Conservation (phyloP, 345 rosid species). For the Cardamine resedifolia region DNA sequence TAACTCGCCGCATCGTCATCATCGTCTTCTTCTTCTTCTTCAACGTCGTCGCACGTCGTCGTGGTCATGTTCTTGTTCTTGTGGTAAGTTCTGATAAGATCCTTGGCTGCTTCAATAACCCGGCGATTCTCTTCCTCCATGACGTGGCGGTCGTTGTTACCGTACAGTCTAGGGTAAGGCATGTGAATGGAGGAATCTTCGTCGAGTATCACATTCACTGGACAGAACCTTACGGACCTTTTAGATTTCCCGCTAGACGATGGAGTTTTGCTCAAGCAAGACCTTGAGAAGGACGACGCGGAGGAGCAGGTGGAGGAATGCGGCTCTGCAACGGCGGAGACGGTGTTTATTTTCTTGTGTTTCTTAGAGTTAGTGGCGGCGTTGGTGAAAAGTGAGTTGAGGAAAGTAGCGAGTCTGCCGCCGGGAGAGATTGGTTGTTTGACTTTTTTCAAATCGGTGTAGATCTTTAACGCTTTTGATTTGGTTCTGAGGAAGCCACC, state of each 20-base stretch:
- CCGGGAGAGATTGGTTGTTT: constrained; percentile 95
- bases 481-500: constrained; percentile 63
- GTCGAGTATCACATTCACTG: constrained; percentile 74
- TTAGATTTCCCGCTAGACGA: constrained; percentile 47
- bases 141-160: constrained; percentile 17
- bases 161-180: constrained; percentile 47
- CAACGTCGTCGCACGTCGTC: constrained; percentile 46
- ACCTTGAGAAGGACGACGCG: constrained; percentile 81
- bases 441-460: constrained; percentile 74
- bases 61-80: constrained; percentile 41
- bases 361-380: constrained; percentile 49
- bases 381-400: constrained; percentile 68
- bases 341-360: background rate
- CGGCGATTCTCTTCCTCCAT: constrained; percentile 55
- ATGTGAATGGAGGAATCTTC: constrained; percentile 48
- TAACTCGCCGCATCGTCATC: constrained; percentile 60
- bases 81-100: constrained; percentile 61
- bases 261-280: constrained; percentile 74
- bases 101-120: constrained; percentile 67
- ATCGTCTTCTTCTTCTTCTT: constrained; percentile 35
- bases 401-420: constrained; percentile 67
- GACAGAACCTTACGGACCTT: constrained; percentile 73
- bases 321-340: constrained; percentile 1
- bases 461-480: constrained; percentile 79
- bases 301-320: constrained; percentile 57